These are phyloP conservation scores for Lathyrus tuberosus DNA, from an alignment of 306 rosid species.

Conservation along the genomic window DNA sequence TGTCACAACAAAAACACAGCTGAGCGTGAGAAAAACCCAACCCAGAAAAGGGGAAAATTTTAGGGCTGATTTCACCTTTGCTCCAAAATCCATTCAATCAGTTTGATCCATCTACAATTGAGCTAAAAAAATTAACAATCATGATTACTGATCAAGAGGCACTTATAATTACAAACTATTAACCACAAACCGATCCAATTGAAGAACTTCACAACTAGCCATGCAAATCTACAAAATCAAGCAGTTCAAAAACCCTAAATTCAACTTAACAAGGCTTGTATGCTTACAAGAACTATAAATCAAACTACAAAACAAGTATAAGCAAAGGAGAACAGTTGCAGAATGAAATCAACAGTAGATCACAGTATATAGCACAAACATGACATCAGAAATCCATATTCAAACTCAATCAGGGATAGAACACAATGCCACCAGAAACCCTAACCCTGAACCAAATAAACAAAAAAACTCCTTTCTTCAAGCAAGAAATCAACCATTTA, in stretches of 20 bases:
- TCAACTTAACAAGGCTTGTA: background rate
- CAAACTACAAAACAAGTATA: background rate
- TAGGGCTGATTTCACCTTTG: too few relatives aligned
- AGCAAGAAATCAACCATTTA: conserved; percentile 20
- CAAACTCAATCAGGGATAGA: conserved; percentile 10
- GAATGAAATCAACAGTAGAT: background rate
- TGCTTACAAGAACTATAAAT: background rate
- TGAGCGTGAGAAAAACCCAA: too few relatives aligned
- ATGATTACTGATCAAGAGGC: background rate
- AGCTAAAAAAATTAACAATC: background rate
- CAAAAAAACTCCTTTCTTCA: conserved; percentile 18
- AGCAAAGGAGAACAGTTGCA: background rate
- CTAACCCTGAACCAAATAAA: conserved; percentile 18
- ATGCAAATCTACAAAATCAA: background rate
- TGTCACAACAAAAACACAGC: too few relatives aligned
- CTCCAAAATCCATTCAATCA: background rate
- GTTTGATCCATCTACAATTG: background rate
- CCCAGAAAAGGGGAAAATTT: too few relatives aligned
- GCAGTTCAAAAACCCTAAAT: background rate
- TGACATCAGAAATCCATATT: background rate
- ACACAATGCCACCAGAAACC: conserved; percentile 15
- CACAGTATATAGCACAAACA: background rate
- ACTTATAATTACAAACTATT: background rate
- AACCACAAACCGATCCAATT: background rate
- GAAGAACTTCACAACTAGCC: background rate